Evolutionary conservation across 768 basidiomycete genomes (phyloP).

Genomic region (Tylopilus plumbeoviolaceoides): DNA sequence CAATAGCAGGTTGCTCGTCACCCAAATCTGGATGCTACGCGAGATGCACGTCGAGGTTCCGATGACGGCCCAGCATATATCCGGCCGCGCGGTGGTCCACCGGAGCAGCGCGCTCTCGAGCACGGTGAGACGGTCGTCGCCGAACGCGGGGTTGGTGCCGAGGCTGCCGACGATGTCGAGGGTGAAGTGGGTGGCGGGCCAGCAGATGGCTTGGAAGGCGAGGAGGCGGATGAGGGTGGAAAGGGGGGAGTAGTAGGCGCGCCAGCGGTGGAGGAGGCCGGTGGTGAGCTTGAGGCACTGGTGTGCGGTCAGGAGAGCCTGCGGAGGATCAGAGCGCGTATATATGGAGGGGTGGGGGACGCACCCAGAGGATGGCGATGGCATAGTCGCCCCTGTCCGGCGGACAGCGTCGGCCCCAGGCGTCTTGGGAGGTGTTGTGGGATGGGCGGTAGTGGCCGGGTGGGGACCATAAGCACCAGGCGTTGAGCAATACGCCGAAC

Average conservation of each 20-base stretch:
- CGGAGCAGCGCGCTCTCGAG: constrained; percentile 29
- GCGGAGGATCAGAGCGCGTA: background rate
- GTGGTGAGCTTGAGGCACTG: constrained; percentile 87
- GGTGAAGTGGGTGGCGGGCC: constrained; percentile 89
- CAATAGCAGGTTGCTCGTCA: constrained; percentile 76
- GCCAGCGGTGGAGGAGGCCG: constrained; percentile 87
- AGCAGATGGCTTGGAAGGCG: constrained; percentile 93
- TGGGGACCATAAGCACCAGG: constrained; percentile 49
- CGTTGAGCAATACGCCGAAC: constrained; percentile 59
- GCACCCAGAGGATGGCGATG: constrained; percentile 70
- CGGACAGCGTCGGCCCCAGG: constrained; percentile 32
- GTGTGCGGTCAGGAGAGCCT: constrained; percentile 83
- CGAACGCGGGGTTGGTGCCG: constrained; percentile 14
- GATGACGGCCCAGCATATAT: constrained; percentile 87
- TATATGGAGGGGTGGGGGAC: constrained; percentile 16
- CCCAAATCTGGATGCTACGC: constrained; percentile 89
- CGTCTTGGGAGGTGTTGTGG: background rate
- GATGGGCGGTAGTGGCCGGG: constrained; percentile 27
- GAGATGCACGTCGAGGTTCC: constrained; percentile 85
- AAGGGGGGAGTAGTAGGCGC: constrained; percentile 82
- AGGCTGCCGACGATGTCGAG: constrained; percentile 60
- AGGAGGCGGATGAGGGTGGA: constrained; percentile 89
- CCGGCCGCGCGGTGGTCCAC: constrained; percentile 59
- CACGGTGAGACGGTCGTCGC: constrained; percentile 6
- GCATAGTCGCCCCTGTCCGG: constrained; percentile 62